Conservation (phyloP, 257 asterid species). For the Gardenia jasminoides region DNA sequence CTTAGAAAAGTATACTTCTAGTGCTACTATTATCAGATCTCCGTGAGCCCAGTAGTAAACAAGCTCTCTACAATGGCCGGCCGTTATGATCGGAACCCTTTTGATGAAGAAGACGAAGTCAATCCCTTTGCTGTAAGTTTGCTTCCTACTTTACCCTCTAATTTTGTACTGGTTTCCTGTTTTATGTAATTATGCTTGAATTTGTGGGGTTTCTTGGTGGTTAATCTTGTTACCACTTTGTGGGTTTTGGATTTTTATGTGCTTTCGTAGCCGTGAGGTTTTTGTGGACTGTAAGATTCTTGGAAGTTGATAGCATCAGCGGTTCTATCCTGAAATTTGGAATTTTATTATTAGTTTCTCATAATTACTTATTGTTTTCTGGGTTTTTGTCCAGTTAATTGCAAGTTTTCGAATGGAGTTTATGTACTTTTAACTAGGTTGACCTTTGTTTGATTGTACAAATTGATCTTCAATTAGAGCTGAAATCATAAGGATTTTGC, state of each 20-base stretch:
- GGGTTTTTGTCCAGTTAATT: neutral
- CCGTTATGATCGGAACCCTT: conserved; percentile 60
- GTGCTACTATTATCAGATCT: conserved; percentile 16
- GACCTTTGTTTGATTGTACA: conserved; percentile 9
- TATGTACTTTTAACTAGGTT: conserved; percentile 4
- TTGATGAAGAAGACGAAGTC: conserved; percentile 41
- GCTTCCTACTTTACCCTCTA: neutral
- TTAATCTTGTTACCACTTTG: neutral
- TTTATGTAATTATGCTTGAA: conserved; percentile 8
- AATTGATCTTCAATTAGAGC: conserved; percentile 3
- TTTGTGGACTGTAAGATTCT: neutral
- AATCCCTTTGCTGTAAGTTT: conserved; percentile 33
- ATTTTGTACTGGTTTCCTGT: neutral
- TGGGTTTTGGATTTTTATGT: neutral
- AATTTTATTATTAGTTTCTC: neutral
- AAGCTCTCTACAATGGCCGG: conserved; percentile 30
- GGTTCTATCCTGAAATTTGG: neutral
- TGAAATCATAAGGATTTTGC: neutral
- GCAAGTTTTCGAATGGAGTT: neutral
- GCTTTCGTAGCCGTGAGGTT: neutral
- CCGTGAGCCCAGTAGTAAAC: neutral
- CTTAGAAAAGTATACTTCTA: neutral
- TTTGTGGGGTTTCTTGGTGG: neutral
- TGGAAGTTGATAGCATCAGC: no score
- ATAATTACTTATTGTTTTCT: neutral